Base-by-base conservation (phyloP, 1,284 basidiomycete species). In the Tremellales sp. region DNA sequence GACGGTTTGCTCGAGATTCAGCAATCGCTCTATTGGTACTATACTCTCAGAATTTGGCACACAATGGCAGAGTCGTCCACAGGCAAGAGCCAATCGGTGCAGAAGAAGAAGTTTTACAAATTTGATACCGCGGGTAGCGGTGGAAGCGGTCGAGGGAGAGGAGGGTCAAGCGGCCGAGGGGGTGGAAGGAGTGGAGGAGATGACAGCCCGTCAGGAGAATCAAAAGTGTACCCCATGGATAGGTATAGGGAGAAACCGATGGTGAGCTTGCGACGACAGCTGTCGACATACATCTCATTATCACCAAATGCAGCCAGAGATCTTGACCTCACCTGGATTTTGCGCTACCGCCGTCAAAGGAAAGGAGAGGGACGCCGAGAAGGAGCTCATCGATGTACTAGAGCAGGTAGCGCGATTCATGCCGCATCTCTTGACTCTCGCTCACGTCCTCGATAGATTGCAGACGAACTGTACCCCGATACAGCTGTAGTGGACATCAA, bases 391-490 rank as follows among this genome's bases (percentile, higher is more conserved):
- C 24, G 57, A 69, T 7, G 57, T 56, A 8, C 59, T 71, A 8
- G 68, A 71, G 43, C 40, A 37, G n/a, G 58, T 61, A 14, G 19
- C 53, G 37, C 4, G 35, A 5, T 7, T 10, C n/a, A n/a, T n/a
- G 6, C 24, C 16, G 3, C 14, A 10, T 21, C 10, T 14, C 26
- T 27, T 32, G 18, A 18, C 16, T 4, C 26, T 29, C 16, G 37
- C 24, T 35, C 5, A 43, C n/a, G 12, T 10, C n/a, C 14, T 19
- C 7, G 13, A 37, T 21, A 62, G 55, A 51, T 68, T 2, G 66
- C 61, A 16, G 68, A 71, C 48, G 66, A 62, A 47, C 50, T 71
- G 18, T 69, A 71, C 40, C 66, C 65, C 10, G 63, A 65, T 19
- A 64, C 60, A 1, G 45, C 34, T 13, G 54, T 53, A 13, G 40